Percentiles rank a stretch among this genome's conserved stretches.
phyloP scores from a whole-genome alignment of 345 rosid species.

The Citrus medica region DNA sequence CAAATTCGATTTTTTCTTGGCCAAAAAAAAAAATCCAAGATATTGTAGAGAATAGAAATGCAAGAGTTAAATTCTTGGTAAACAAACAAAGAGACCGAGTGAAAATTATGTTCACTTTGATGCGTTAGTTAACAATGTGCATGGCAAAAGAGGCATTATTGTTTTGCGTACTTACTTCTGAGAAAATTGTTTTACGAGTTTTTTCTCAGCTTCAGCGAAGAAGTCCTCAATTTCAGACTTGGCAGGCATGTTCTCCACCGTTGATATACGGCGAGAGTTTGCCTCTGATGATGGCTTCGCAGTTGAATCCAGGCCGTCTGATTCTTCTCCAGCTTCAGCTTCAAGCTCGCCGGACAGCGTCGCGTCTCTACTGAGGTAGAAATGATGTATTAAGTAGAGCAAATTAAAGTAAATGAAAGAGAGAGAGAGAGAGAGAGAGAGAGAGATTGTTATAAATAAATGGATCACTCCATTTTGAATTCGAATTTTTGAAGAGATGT shows the following conservation, averaged over 20 bases:
- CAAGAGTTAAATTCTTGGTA: not conserved
- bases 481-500: constrained; percentile 20
- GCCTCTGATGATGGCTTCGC: constrained; percentile 29
- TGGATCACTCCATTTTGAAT: constrained; percentile 23
- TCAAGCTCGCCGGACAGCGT: constrained; percentile 34
- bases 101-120: not conserved
- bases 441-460: not conserved
- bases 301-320: constrained; percentile 36
- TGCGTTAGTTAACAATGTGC: not conserved
- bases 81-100: constrained; percentile 2
- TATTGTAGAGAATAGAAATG: too few relatives aligned
- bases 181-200: constrained; percentile 32
- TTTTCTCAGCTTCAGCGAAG: constrained; percentile 55
- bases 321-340: constrained; percentile 24
- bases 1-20: not conserved
- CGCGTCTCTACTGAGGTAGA: constrained; percentile 32
- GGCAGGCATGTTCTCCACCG: constrained; percentile 43
- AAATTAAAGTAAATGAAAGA: not conserved
- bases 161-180: constrained; percentile 46
- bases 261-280: constrained; percentile 33
- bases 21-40: not conserved
- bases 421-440: constrained; percentile 4
- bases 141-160: not conserved
- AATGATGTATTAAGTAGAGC: not conserved
- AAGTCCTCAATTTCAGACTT: constrained; percentile 63